Evolutionary conservation across 306 rosid species (phyloP), one percentile per base, ranked within the genome.

Genomic region (Geum urbanum): DNA sequence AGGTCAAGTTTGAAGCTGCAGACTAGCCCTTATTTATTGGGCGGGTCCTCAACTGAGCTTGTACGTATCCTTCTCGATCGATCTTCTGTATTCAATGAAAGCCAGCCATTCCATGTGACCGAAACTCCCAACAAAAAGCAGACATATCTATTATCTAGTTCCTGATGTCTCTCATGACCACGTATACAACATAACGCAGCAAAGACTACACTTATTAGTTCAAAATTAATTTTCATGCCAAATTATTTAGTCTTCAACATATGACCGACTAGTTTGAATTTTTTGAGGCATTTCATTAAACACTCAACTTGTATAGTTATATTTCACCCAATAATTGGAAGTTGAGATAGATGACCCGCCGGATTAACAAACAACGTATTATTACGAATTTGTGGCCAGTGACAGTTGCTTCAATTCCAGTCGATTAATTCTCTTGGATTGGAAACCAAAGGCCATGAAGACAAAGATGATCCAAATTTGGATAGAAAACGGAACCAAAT

Each of bases 101-200:
- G 74, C 71, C 60, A 71, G 74, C 71, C 66, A 66, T 51, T 32
- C 70, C 83, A 79, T 75, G 80, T 79, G 80, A 79, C 52, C 65
- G 54, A 59, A 59, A 67, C 44, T 52, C 83, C 67, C 71, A 57
- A 24, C 74, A 70, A 9, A 70, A 14, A 45, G 65, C 24, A 51
- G 37, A 75, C 77, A 20, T 22, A 32, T 32, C 40, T 59, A 71
- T 16, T 22, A 32, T 32, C 40, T 59, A 71, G 48, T 58, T 48
- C 13, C 41, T 55, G 46, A 60, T 58, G 77, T 66, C 45, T 54
- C 14, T 65, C 47, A 43, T 9, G 19, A 67, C 74, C 71, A 75
- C 67, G 77, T 51, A 53, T 7, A 53, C 58, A 32, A 32, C 37
- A 12, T 47, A 47, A 12, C 11, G 54, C 67, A 51, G 58, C 56